phyloP scores from a whole-genome alignment of 2,329 filamentous ascomycete species.

The Colletotrichum simmondsii region DNA sequence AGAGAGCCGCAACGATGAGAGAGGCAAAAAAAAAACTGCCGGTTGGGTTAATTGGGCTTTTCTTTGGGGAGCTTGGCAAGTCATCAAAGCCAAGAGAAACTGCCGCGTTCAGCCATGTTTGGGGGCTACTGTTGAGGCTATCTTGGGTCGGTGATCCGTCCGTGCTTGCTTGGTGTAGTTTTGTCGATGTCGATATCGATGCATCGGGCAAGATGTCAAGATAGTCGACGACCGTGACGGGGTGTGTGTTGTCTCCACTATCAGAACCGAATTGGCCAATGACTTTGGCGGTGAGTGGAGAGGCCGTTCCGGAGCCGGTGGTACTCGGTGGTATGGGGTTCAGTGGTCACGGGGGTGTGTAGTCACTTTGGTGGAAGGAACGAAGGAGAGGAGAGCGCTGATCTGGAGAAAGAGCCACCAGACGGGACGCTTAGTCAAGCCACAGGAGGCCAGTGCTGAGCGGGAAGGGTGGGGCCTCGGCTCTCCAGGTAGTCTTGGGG shows the following conservation, averaged over 20 bases:
- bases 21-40: background rate
- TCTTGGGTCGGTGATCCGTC: background rate
- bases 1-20: background rate
- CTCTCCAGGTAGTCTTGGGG: background rate
- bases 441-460: too few species aligned
- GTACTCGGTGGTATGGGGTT: background rate
- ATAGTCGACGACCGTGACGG: background rate
- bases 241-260: background rate
- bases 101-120: background rate
- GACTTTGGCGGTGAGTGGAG: background rate
- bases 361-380: too few species aligned
- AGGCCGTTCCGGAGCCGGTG: conserved; percentile 11
- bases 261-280: background rate
- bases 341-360: too few species aligned
- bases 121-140: background rate
- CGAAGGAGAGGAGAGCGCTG: background rate
- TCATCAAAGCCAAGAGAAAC: background rate
- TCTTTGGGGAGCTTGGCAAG: background rate
- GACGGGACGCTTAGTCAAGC: background rate
- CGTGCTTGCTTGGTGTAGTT: background rate
- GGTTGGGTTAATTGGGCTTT: background rate
- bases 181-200: background rate
- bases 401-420: too few species aligned
- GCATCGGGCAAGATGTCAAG: background rate
- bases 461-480: background rate